Base-by-base conservation (phyloP, 2,329 filamentous ascomycete species). In the Fusarium begoniae region DNA sequence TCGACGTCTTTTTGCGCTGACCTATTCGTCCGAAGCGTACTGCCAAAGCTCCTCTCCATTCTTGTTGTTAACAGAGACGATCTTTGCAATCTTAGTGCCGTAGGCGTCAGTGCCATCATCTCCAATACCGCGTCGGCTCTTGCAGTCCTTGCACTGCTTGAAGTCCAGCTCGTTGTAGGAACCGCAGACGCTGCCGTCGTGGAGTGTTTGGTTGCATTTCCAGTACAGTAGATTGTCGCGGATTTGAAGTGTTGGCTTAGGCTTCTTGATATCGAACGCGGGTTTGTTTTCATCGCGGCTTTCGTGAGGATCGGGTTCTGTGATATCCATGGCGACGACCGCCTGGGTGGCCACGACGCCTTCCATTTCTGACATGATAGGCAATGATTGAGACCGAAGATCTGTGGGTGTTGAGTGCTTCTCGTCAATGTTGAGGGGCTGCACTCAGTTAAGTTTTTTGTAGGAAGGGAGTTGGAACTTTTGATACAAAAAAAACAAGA, bases 111-210 rank as follows among this genome's bases (percentile, higher is more conserved):
- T 70, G 32, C 70, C 70, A 51, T 72, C 65, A 22, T 72, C 70
- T 43, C 48, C 65, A 35, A 60, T 47, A 47, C 66, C 70, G 22
- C 70, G 70, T 48, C 66, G 60, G 32, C 58, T 60, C 50, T 70
- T 72, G 55, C 70, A 72, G 40, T 70, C 55, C 28, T 48, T 69
- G 47, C 70, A 73, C 44, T 69, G 65, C 47, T 54, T 73, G 43
- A 43, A 60, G 35, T 51, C 51, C 30, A 72, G 69, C 40, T 50
- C 45, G 41, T 72, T 72, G 55, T 48, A 67, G 24, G 44, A 70
- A 26, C 48, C 44, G 37, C 69, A 71, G n/a, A 32, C 57, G 30
- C 51, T 71, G 37, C 56, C 62, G 30, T 71, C 67, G 17, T 57
- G 50, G 11, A 71, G 62, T 30, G 55, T 54, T 38, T 71, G 69